Percentiles rank a stretch among this genome's conserved stretches.
Conservation (phyloP, 2,329 filamentous ascomycete genomes). For the Penicillium sp. region DNA sequence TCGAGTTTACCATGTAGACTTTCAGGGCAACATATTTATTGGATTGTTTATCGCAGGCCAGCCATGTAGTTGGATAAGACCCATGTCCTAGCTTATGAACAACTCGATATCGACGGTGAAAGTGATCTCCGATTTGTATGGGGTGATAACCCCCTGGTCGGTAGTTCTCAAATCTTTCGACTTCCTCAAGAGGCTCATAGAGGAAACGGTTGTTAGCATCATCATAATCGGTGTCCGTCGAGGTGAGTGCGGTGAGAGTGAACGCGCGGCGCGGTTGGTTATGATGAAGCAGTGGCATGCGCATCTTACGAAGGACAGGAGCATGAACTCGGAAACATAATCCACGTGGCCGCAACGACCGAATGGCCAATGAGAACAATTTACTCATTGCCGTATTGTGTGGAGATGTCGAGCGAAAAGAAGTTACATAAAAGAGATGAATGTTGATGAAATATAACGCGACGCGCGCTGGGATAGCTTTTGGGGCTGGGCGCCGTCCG, state of each 20-base stretch:
- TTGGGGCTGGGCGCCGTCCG: too few relatives aligned
- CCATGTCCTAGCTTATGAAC: conserved; percentile 44
- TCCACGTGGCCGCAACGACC: conserved; percentile 7
- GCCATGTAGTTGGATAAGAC: conserved; percentile 36
- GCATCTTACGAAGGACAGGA: conserved; percentile 8
- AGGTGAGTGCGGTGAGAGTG: conserved; percentile 12
- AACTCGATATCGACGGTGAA: conserved; percentile 36
- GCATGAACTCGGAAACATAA: conserved; percentile 1
- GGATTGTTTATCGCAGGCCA: conserved; percentile 24
- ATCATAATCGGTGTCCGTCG: conserved; percentile 12
- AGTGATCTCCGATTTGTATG: conserved; percentile 29
- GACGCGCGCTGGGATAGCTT: too few relatives aligned
- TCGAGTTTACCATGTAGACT: not conserved
- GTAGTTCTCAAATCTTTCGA: conserved; percentile 26
- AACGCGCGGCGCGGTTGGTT: conserved; percentile 11
- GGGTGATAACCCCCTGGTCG: conserved; percentile 30
- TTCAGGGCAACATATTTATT: conserved; percentile 12
- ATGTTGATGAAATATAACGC: too few relatives aligned
- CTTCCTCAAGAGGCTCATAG: conserved; percentile 20
- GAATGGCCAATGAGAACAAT: not conserved
- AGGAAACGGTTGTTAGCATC: conserved; percentile 1
- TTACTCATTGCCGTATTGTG: too few relatives aligned
- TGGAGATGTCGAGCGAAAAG: too few relatives aligned
- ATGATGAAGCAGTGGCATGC: conserved; percentile 10
- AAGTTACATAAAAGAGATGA: too few relatives aligned